These are phyloP conservation scores for Ballota nigra DNA, from an alignment of 257 asterid species.

Conservation along the genomic window DNA sequence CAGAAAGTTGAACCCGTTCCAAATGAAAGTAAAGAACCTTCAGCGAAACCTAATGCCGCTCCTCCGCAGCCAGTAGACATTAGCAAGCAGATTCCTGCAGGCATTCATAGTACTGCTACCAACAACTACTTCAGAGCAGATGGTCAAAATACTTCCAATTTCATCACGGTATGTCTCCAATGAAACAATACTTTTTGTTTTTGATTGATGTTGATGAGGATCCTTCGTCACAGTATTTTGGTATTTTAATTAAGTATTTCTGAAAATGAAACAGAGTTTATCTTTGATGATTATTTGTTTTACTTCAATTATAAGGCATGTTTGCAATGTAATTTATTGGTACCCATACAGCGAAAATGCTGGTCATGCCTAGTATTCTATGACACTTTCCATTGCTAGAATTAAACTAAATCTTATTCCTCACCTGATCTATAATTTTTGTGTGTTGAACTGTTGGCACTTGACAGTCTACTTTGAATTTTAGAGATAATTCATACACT, in stretches of 20 bases:
- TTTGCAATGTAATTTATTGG: not conserved
- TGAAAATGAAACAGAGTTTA: not conserved
- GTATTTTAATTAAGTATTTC: not conserved
- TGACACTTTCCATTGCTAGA: not conserved
- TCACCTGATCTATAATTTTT: not conserved
- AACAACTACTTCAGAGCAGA: conserved; percentile 50
- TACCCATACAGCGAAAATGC: not conserved
- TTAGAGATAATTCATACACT: not conserved
- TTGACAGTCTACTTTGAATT: not conserved
- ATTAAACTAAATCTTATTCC: not conserved
- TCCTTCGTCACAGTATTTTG: not conserved
- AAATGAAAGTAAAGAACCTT: conserved; percentile 46
- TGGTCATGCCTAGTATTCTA: not conserved
- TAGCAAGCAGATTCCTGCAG: conserved; percentile 65
- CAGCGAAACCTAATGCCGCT: conserved; percentile 47
- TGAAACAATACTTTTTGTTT: not conserved
- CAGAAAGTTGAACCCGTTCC: conserved; percentile 37
- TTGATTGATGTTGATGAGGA: conserved; percentile 5
- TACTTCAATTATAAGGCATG: not conserved
- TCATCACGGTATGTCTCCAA: conserved; percentile 42
- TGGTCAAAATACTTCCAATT: conserved; percentile 56
- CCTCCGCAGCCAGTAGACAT: conserved; percentile 46
- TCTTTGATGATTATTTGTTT: not conserved
- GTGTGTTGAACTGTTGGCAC: not conserved
- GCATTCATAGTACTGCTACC: conserved; percentile 50